Base-by-base conservation (phyloP, 2,329 filamentous ascomycete genomes). In the Aschersonia sp. region DNA sequence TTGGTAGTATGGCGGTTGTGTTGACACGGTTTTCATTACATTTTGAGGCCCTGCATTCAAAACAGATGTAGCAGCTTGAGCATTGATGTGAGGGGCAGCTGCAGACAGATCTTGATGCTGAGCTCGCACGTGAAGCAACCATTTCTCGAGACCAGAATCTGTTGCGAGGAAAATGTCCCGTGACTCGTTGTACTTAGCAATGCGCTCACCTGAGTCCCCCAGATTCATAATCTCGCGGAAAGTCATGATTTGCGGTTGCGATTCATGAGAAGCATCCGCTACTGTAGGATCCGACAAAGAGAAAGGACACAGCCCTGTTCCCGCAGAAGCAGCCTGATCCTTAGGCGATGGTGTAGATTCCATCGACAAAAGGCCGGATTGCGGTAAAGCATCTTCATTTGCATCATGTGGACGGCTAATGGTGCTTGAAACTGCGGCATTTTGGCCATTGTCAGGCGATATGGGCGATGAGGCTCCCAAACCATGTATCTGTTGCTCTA, bases 151-250 rank as follows among this genome's bases (percentile, higher is more conserved):
- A 1, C 89, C 87, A 5, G 84, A 84, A 50, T 95, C 80, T 59
- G 83, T 79, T 10, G 66, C 62, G 0, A 83, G 81, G 61, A 88
- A 87, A 43, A 84, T 76, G 12, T 76, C 67, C 43, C 87, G 77
- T 0, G 84, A 83, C 49, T 83, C 76, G 49, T 86, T 77, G 60
- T 85, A 94, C 11, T 79, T 81, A 42, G 73, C 69, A 50, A 92
- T 84, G 22, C 88, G 79, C 53, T 92, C 81, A 11, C 72, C 62
- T 0, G 80, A 63, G 2, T 76, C 77, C 12, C 76, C 71, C 45
- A 92, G 71, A 7, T 76, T 78, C 56, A 87, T 72, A 51, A 95
- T 94, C 49, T 94, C 84, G 45, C 81, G 77, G 64, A 94, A 89
- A 1, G 74, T 69, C 52, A 75, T 71, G 39, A 76, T 66, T 44